These are phyloP conservation scores for Saururus chinensis DNA, from an alignment of 164 flowering plant species.

Conservation along the genomic window DNA sequence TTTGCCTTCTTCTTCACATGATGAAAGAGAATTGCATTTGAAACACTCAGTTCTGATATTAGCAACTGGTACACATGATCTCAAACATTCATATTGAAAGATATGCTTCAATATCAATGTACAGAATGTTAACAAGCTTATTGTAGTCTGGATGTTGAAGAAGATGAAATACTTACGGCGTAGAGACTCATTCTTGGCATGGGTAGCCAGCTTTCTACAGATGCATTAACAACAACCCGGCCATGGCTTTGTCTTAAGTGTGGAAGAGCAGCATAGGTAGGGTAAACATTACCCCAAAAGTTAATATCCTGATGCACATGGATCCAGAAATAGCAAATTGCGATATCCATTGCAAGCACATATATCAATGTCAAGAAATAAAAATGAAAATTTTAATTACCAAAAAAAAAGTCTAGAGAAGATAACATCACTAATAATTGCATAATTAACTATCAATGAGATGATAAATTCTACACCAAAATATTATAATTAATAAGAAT, in stretches of 20 bases:
- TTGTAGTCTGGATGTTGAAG: no score
- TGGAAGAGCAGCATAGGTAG: conserved; percentile 82
- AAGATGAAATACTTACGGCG: conserved; percentile 40
- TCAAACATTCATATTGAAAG: no score
- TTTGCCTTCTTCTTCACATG: no score
- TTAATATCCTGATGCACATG: conserved; percentile 59
- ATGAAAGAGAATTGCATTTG: no score
- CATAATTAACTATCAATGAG: background rate
- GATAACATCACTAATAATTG: background rate
- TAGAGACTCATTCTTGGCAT: conserved; percentile 89
- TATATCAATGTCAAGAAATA: background rate
- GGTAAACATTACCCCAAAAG: conserved; percentile 96
- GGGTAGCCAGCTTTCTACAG: conserved; percentile 88
- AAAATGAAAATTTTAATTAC: no score
- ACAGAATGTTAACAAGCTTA: no score
- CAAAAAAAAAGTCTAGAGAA: no score
- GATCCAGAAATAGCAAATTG: background rate
- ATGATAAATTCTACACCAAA: background rate
- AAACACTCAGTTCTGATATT: no score
- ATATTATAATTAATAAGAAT: no score
- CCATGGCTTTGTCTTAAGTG: conserved; percentile 58
- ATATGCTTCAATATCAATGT: no score
- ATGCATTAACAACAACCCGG: conserved; percentile 71
- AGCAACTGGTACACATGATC: no score
- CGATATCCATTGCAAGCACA: background rate